A percentile compares a stretch with the other conserved stretches of the same genome.
Evolutionary conservation across 306 rosid species (phyloP).

Genomic region (Lithocarpus polystachyus): DNA sequence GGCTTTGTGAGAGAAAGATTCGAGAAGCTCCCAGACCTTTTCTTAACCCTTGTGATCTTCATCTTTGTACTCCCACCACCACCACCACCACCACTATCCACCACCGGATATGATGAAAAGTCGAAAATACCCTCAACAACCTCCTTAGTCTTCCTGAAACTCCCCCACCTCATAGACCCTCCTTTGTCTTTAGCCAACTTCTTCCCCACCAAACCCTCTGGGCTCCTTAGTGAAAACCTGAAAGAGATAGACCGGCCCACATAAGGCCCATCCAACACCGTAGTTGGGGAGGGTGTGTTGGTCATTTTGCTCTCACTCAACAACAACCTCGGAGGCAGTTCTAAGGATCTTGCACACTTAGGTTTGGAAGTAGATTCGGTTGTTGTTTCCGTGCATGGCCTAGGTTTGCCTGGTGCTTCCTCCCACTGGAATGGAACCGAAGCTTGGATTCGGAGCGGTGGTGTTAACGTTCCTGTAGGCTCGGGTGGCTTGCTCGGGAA

Average conservation of each 20-base stretch:
- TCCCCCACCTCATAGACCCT: slow-evolving; percentile 63
- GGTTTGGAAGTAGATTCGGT: slow-evolving; percentile 20
- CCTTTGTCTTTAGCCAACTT: slow-evolving; percentile 18
- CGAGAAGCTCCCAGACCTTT: slow-evolving; percentile 30
- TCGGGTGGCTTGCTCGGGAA: slow-evolving; percentile 33
- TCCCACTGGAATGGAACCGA: slow-evolving; percentile 93
- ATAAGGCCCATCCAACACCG: slow-evolving; percentile 69
- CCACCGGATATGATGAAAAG: slow-evolving; percentile 24
- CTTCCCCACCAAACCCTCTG: slow-evolving; percentile 4
- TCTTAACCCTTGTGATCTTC: slow-evolving; percentile 37
- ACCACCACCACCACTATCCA: background rate
- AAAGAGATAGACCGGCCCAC: slow-evolving; percentile 62
- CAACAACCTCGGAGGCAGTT: slow-evolving; percentile 81
- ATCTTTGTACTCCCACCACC: slow-evolving; percentile 18
- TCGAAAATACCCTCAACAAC: slow-evolving; percentile 43
- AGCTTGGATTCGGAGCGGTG: slow-evolving; percentile 44
- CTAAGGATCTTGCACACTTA: slow-evolving; percentile 42
- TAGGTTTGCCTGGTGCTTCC: slow-evolving; percentile 91
- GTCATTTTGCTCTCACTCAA: slow-evolving; percentile 30
- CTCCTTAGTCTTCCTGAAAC: slow-evolving; percentile 53
- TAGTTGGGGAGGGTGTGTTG: slow-evolving; percentile 58
- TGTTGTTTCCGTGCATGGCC: slow-evolving; percentile 20
- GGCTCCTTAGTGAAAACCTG: slow-evolving; percentile 45
- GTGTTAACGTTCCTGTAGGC: slow-evolving; percentile 33
- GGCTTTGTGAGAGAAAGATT: slow-evolving; percentile 38